Evolutionary conservation across 2,329 filamentous ascomycete species (phyloP).

Genomic region (Beauveria sp.): DNA sequence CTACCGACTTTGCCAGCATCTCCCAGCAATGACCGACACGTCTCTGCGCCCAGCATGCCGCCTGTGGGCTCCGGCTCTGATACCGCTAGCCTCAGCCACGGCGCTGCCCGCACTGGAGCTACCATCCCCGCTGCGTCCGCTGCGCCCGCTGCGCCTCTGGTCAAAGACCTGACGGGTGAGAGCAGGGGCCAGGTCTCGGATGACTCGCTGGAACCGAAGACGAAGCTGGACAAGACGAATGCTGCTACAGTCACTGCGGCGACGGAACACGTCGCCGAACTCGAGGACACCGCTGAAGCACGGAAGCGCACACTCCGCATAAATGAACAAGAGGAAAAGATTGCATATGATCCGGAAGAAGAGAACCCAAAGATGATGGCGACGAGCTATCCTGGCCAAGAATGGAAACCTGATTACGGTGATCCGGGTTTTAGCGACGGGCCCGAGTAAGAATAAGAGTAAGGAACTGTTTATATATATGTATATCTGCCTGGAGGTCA

Average conservation of each 20-base stretch:
- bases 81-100: background rate
- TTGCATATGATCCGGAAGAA: constrained; percentile 32
- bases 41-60: background rate
- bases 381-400: constrained; percentile 62
- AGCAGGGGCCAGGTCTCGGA: constrained; percentile 7
- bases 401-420: constrained; percentile 53
- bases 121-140: background rate
- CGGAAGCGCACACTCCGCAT: constrained; percentile 37
- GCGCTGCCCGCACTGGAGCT: background rate
- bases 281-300: constrained; percentile 36
- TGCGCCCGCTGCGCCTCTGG: background rate
- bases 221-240: background rate
- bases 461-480: background rate
- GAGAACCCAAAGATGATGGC: constrained; percentile 52
- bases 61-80: background rate
- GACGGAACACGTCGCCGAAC: constrained; percentile 29
- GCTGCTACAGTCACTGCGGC: constrained; percentile 16
- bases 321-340: constrained; percentile 46
- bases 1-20: background rate
- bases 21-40: background rate
- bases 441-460: background rate
- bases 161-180: background rate
- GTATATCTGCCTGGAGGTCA: background rate
- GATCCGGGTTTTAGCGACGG: constrained; percentile 22
- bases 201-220: constrained; percentile 13